Evolutionary conservation across 208 protist species (phyloP).

Genomic region (Leishmania arabica): DNA sequence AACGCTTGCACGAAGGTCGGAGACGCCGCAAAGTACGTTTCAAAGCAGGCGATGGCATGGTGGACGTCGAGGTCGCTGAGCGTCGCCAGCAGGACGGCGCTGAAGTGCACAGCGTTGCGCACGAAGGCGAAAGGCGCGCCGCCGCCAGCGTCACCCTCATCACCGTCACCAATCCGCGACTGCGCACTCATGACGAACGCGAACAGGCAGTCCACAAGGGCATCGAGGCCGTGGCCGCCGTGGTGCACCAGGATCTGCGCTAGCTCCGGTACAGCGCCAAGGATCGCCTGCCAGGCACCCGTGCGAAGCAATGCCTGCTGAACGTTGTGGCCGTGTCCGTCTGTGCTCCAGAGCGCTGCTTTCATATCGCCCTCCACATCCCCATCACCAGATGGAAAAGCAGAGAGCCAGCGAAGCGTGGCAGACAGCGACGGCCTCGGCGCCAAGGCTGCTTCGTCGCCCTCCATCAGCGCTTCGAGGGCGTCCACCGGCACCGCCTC

Average conservation of each 20-base stretch:
- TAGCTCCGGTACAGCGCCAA: conserved; percentile 36
- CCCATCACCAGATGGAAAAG: background rate
- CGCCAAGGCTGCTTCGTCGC: background rate
- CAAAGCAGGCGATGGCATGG: conserved; percentile 38
- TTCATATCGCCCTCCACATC: background rate
- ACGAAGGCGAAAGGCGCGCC: background rate
- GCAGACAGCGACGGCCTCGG: background rate
- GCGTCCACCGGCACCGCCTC: conserved; percentile 20
- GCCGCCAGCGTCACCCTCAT: conserved; percentile 1
- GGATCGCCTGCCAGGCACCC: conserved; percentile 44
- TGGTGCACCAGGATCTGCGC: conserved; percentile 24
- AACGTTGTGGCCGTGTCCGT: conserved; percentile 9
- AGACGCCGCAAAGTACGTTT: conserved; percentile 25
- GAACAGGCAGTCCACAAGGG: conserved; percentile 19
- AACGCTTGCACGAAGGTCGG: conserved; percentile 15
- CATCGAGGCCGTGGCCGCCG: conserved; percentile 23
- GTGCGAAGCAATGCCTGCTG: conserved; percentile 23
- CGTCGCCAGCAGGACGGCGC: conserved; percentile 43
- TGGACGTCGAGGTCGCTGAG: conserved; percentile 55
- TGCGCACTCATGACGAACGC: background rate
- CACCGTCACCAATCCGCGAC: background rate
- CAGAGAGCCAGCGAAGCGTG: conserved; percentile 21
- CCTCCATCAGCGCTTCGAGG: conserved; percentile 8
- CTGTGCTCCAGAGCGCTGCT: background rate
- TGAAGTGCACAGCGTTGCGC: conserved; percentile 34